Evolutionary conservation across 495 filamentous ascomycete species (phyloP), one percentile per base, ranked within the genome.

Genomic region (Neurospora africana): DNA sequence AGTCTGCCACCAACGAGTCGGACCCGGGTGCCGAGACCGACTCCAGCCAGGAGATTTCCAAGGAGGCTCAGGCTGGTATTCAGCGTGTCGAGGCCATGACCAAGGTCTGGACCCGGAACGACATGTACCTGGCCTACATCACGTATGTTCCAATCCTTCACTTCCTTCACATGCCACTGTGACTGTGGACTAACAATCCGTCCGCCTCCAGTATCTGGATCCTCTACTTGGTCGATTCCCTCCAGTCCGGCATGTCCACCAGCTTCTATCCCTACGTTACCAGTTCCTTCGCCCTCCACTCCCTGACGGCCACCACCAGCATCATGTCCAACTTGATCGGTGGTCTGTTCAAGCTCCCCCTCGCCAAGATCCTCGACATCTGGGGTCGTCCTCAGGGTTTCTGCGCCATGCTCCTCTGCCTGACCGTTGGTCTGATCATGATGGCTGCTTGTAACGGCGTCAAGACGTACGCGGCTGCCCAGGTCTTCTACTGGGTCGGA

Each of bases 281-380:
- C 68, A 84, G 81, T 75, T 72, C 76, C 70, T 87, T 87, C 74
- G 70, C 73, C 33, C 70, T 74, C n/a, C 86, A 88, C 74, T 86
- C 84, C 23, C 75, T 87, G 9, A 83, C 83, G 19, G 80, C 83
- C 21, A 81, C 83, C 68, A 84, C 82, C 83, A 73, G 73, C 41
- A 81, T 89, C 74, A 78, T 89, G 72, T 83, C 84, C 53, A 80
- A 74, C 44, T 78, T 92, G 74, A 86, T 92, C 71, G 89, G 86
- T 71, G 90, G 89, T 71, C 82, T 90, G 23, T 79, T 83, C 53
- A 89, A 87, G 71, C 81, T 91, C 37, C 84, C 89, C 0, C 78
- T 90, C 19, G 89, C 89, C 61, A 91, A 91, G 78, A 80, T 91
- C 68, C 79, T 91, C 73, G 88, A 92, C 75, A 80, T 89, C 33